These are phyloP conservation scores for Triticum timopheevii DNA, from an alignment of 176 grass and related monocot species.

Conservation along the genomic window DNA sequence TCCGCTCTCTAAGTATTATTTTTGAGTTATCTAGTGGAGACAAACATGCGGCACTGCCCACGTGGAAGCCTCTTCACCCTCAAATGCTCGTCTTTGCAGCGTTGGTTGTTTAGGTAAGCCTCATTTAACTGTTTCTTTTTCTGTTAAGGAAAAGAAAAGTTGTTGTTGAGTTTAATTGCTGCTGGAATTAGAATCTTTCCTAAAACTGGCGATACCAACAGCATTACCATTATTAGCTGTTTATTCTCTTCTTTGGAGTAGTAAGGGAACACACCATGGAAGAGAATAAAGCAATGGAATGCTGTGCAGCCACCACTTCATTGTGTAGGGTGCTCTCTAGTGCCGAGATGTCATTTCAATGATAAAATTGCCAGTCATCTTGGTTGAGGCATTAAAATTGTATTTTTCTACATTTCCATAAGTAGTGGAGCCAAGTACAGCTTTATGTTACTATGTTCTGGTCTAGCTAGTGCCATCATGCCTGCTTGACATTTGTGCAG, in stretches of 20 bases:
- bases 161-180: slow-evolving; percentile 37
- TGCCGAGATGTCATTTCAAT: slow-evolving; percentile 42
- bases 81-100: slow-evolving; percentile 24
- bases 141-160: slow-evolving; percentile 40
- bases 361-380: slow-evolving; percentile 33
- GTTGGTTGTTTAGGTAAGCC: slow-evolving; percentile 19
- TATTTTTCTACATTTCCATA: slow-evolving; percentile 39
- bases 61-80: slow-evolving; percentile 29
- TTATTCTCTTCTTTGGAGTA: slow-evolving; percentile 43
- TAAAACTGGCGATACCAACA: slow-evolving; percentile 26
- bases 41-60: slow-evolving; percentile 16
- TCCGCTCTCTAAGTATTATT: slow-evolving; percentile 24
- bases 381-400: slow-evolving; percentile 35
- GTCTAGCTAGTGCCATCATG: slow-evolving; percentile 44
- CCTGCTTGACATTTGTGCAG: slow-evolving; percentile 33
- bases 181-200: slow-evolving; percentile 54
- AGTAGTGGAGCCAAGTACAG: slow-evolving; percentile 53
- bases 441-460: slow-evolving; percentile 31
- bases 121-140: slow-evolving; percentile 40
- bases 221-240: slow-evolving; percentile 41
- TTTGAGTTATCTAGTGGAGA: slow-evolving; percentile 8
- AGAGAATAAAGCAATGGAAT: slow-evolving; percentile 50
- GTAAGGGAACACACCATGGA: slow-evolving; percentile 28
- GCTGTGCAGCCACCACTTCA: slow-evolving; percentile 37
- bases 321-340: slow-evolving; percentile 38